Conservation (phyloP, 2,329 filamentous ascomycete species). For the Fonsecaea erecta region DNA sequence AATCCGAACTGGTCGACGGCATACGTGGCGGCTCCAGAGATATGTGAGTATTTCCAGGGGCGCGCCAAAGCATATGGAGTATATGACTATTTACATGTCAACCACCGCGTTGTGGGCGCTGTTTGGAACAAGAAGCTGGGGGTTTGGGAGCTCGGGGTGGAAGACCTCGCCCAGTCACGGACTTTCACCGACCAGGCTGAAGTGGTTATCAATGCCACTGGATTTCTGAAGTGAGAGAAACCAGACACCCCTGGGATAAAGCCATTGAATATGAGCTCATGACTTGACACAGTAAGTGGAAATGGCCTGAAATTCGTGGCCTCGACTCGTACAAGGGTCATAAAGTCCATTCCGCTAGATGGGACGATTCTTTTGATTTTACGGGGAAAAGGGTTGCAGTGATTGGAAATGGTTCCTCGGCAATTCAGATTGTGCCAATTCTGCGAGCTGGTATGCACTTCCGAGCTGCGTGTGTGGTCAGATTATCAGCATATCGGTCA, state of each 20-base stretch:
- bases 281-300: constrained; percentile 34
- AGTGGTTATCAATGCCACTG: constrained; percentile 62
- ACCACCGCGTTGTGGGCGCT: constrained; percentile 59
- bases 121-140: constrained; percentile 59
- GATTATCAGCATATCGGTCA: too few species aligned
- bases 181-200: constrained; percentile 44
- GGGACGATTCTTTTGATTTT: constrained; percentile 58
- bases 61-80: not conserved
- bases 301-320: constrained; percentile 39
- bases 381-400: constrained; percentile 60
- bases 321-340: constrained; percentile 39
- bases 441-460: constrained; percentile 43
- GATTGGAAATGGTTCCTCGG: constrained; percentile 44
- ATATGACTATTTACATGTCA: not conserved
- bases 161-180: constrained; percentile 35
- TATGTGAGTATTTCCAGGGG: not conserved
- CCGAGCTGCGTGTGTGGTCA: too few species aligned
- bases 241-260: not conserved
- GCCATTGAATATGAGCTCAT: not conserved
- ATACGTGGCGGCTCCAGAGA: constrained; percentile 62
- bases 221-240: constrained; percentile 55
- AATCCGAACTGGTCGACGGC: constrained; percentile 71
- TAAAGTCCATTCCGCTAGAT: constrained; percentile 39
- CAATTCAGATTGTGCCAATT: constrained; percentile 41
- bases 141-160: constrained; percentile 58